phyloP scores from a whole-genome alignment of 176 grass and related monocot species.

The Rhipidocladum racemiflorum region DNA sequence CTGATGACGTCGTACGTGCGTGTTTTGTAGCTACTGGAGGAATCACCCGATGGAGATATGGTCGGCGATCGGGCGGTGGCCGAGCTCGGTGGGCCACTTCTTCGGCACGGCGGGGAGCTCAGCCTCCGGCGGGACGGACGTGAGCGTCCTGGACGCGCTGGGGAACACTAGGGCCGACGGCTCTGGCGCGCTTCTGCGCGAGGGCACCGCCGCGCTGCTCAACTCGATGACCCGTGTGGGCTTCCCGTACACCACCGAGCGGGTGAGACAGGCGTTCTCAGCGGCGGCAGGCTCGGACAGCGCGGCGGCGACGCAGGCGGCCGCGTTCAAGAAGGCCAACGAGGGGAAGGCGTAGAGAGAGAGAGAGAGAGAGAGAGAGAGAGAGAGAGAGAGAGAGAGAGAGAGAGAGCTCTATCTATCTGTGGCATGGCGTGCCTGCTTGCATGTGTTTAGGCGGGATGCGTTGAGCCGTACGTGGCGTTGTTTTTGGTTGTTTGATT shows the following conservation, averaged over 20 bases:
- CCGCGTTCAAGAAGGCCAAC: slow-evolving; percentile 72
- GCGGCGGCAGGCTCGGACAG: slow-evolving; percentile 33
- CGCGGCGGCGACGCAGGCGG: slow-evolving; percentile 50
- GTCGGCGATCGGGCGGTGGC: slow-evolving; percentile 52
- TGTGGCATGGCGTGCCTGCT: background rate
- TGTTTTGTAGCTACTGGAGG: slow-evolving; percentile 61
- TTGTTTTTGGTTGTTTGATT: slow-evolving; percentile 16
- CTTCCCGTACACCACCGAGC: slow-evolving; percentile 63
- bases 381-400: background rate
- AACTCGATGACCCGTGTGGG: slow-evolving; percentile 64
- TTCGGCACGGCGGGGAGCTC: slow-evolving; percentile 35
- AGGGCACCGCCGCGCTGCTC: slow-evolving; percentile 76
- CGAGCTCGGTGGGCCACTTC: slow-evolving; percentile 51
- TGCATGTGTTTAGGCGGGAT: background rate
- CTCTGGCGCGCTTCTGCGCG: slow-evolving; percentile 56
- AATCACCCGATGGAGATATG: slow-evolving; percentile 65
- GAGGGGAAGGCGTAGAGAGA: slow-evolving; percentile 40
- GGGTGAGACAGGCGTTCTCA: slow-evolving; percentile 59
- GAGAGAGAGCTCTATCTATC: background rate
- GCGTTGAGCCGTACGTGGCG: background rate
- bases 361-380: background rate
- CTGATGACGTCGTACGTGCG: background rate
- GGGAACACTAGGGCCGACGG: slow-evolving; percentile 58
- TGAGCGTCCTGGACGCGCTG: slow-evolving; percentile 68
- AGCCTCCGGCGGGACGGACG: slow-evolving; percentile 25